Percentiles rank a stretch among this genome's conserved stretches.
Evolutionary conservation across 2,329 filamentous ascomycete species (phyloP).

Genomic region (Ophiostoma sp.): DNA sequence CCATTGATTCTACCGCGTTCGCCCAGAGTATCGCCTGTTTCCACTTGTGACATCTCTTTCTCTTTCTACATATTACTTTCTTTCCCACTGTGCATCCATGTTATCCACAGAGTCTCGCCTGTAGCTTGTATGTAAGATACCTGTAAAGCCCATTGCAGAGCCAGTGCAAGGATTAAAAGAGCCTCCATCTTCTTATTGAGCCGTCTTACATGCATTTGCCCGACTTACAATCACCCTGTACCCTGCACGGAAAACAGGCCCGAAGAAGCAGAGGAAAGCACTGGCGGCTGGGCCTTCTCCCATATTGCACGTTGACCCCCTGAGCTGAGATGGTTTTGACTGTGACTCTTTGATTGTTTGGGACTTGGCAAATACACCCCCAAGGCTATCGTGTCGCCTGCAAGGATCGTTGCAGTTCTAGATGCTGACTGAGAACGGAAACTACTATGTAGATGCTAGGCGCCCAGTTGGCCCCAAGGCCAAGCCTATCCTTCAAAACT

Average conservation of each 20-base stretch:
- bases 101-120: neutral
- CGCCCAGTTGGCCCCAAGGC: no score
- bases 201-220: neutral
- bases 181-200: neutral
- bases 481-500: no score
- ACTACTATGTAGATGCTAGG: no score
- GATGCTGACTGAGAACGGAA: no score
- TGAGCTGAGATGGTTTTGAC: neutral
- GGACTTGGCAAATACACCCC: no score
- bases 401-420: no score
- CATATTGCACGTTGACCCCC: neutral
- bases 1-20: neutral
- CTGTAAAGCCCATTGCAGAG: neutral
- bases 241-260: slow-evolving; percentile 2
- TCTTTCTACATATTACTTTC: neutral
- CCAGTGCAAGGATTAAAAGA: neutral
- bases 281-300: neutral
- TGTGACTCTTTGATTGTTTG: no score
- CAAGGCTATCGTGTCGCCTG: no score
- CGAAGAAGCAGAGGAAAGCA: neutral
- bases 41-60: neutral
- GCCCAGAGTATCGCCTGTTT: no score
- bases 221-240: neutral
- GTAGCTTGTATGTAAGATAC: no score
- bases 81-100: neutral